These are phyloP conservation scores for Metschnikowia gruessii DNA, from an alignment of 805 yeast species.

Conservation along the genomic window DNA sequence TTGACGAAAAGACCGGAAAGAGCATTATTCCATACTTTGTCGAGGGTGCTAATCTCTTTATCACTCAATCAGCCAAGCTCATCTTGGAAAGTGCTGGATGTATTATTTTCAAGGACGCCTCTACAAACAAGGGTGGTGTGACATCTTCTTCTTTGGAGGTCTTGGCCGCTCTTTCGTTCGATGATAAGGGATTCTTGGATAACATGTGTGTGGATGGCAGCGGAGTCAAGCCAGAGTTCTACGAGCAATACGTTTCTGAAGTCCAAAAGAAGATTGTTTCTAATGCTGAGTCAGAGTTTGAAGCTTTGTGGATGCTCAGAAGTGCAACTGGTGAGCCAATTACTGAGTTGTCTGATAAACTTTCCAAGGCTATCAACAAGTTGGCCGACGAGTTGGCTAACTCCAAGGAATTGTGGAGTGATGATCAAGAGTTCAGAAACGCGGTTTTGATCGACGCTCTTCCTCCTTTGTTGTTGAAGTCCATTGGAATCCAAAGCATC, in stretches of 20 bases:
- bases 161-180: conserved; percentile 87
- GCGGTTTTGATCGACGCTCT: conserved; percentile 73
- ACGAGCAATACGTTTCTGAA: conserved; percentile 76
- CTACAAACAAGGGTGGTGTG: conserved; percentile 98
- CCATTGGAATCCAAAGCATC: conserved; percentile 65
- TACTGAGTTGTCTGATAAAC: conserved; percentile 72
- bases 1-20: conserved; percentile 75
- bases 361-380: conserved; percentile 79
- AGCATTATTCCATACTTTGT: conserved; percentile 81
- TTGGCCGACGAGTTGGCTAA: conserved; percentile 81
- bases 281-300: conserved; percentile 84
- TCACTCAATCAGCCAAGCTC: conserved; percentile 90
- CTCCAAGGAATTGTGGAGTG: conserved; percentile 79
- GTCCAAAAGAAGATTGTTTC: conserved; percentile 72
- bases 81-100: conserved; percentile 85
- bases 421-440: conserved; percentile 72
- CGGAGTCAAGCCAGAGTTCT: conserved; percentile 63
- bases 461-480: conserved; percentile 67
- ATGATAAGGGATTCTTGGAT: conserved; percentile 74
- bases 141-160: conserved; percentile 96
- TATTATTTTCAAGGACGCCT: conserved; percentile 88
- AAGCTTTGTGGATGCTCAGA: conserved; percentile 78
- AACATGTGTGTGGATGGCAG: conserved; percentile 72
- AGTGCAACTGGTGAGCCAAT: conserved; percentile 59
- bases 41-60: conserved; percentile 96